Evolutionary conservation across 1,284 basidiomycete species (phyloP).

Genomic region (Exobasidium rhododendri): DNA sequence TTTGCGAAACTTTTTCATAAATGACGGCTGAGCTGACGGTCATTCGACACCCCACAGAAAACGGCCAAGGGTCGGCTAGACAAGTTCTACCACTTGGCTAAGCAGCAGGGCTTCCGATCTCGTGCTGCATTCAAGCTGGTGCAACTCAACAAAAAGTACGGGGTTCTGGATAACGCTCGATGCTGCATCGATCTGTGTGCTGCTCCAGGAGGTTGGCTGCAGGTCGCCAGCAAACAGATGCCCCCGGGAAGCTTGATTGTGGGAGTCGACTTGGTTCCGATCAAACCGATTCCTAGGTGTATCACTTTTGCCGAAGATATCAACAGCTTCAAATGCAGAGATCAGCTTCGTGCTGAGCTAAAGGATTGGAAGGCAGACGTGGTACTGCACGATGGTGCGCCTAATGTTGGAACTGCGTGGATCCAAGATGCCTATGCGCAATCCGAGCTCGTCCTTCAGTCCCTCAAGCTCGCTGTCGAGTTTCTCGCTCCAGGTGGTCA

Average conservation of each 20-base stretch:
- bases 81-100: slow-evolving; percentile 59
- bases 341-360: slow-evolving; percentile 78
- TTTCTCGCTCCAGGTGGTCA: slow-evolving; percentile 83
- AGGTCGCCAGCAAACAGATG: slow-evolving; percentile 98
- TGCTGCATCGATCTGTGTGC: slow-evolving; percentile 98
- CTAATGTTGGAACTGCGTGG: slow-evolving; percentile 99
- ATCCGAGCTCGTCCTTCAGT: slow-evolving; percentile 93
- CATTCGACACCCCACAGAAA: slow-evolving; percentile 22
- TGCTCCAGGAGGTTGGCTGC: slow-evolving; percentile 97
- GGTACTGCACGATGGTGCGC: slow-evolving; percentile 98
- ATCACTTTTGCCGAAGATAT: slow-evolving; percentile 93
- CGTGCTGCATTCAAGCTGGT: slow-evolving; percentile 99
- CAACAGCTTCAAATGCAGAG: slow-evolving; percentile 85
- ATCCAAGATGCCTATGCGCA: slow-evolving; percentile 98
- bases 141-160: slow-evolving; percentile 97
- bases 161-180: slow-evolving; percentile 81
- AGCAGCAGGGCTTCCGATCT: slow-evolving; percentile 96
- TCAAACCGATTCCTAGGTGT: slow-evolving; percentile 90
- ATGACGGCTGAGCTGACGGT: background rate
- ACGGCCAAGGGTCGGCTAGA: slow-evolving; percentile 54
- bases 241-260: slow-evolving; percentile 90
- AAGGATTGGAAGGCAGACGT: slow-evolving; percentile 99
- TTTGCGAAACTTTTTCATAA: background rate
- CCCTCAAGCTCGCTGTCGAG: slow-evolving; percentile 91
- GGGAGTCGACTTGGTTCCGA: slow-evolving; percentile 85